phyloP scores from a whole-genome alignment of 768 basidiomycete species.

The Pleurotus salmoneostramineus region DNA sequence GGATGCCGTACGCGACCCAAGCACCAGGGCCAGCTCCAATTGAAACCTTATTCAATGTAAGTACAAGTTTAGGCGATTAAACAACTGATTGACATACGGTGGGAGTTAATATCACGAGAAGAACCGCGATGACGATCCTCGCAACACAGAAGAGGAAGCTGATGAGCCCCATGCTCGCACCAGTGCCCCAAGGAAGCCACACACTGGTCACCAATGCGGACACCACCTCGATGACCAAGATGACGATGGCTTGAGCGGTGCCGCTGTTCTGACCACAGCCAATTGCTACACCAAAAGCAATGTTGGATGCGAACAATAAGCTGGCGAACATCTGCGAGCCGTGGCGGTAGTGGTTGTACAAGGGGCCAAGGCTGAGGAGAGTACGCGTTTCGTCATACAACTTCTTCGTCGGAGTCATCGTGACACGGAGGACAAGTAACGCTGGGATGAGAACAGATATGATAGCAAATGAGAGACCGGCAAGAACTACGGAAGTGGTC shows the following conservation, averaged over 20 bases:
- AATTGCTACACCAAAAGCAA: conserved; percentile 79
- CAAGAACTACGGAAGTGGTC: conserved; percentile 64
- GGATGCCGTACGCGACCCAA: conserved; percentile 93
- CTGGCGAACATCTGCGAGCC: conserved; percentile 87
- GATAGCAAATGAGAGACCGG: conserved; percentile 74
- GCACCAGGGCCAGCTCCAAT: conserved; percentile 77
- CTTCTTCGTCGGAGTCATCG: conserved; percentile 79
- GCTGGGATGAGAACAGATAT: conserved; percentile 78
- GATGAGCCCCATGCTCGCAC: conserved; percentile 94
- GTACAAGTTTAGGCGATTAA: conserved; percentile 7
- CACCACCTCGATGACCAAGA: conserved; percentile 84
- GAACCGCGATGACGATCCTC: conserved; percentile 83
- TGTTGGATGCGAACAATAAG: conserved; percentile 76
- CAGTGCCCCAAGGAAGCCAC: conserved; percentile 96
- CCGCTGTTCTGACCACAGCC: conserved; percentile 90
- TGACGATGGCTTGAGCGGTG: conserved; percentile 86
- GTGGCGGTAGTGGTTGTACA: conserved; percentile 93
- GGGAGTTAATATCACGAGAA: conserved; percentile 87
- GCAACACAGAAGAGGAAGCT: conserved; percentile 92
- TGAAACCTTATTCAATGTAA: conserved; percentile 58
- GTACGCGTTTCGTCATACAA: conserved; percentile 95
- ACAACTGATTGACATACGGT: conserved; percentile 50
- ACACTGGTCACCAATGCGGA: conserved; percentile 87
- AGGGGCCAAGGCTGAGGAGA: conserved; percentile 81
- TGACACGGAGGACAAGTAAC: conserved; percentile 73